Base-by-base conservation (phyloP, 179 eudicot species). In the Heliamphora pulchella region DNA sequence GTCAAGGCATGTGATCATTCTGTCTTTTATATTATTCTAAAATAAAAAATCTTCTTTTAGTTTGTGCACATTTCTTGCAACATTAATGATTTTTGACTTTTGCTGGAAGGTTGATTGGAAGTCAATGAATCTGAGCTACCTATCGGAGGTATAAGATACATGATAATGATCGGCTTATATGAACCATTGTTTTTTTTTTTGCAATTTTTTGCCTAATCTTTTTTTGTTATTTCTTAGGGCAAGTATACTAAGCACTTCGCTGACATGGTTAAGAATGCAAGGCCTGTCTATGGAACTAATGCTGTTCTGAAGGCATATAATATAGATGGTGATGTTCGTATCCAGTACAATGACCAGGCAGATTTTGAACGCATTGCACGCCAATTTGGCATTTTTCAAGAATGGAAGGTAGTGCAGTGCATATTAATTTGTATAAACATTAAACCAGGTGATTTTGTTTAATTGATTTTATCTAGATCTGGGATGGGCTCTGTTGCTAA, bases 301-400 rank as follows among this genome's bases (percentile, higher is more conserved):
- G 82, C 83, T 78, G 82, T 89, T 74, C 83, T 90, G 72, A 91
- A 96, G 84, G 85, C 89, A 77, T 81, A 79, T 78, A 90, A 90
- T 76, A 86, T 96, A 41, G 86, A 87, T 50, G 92, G 94, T 83
- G 99, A 96, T 82, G 89, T 94, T 66, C 94, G 97, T 41, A 86
- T 96, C 79, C 87, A 84, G 79, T 96, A 96, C 84, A 85, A 80
- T 54, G 90, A 90, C 83, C 96, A 94, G 87, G 57, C 75, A 70
- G 92, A 92, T 78, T 96, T 94, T 83, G 97, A 90, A 86, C 84
- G 65, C 75, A 91, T 92, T 84, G 98, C 99, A 3, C 86, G 83
- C 53, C 96, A 96, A 83, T 93, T 94, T 85, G 99, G 99, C 77
- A 92, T 96, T 82, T 96, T 96, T 84, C 91, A 94, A 83, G 99